These are phyloP conservation scores for Diospyros lotus DNA, from an alignment of 148 eudicot species.

Conservation along the genomic window DNA sequence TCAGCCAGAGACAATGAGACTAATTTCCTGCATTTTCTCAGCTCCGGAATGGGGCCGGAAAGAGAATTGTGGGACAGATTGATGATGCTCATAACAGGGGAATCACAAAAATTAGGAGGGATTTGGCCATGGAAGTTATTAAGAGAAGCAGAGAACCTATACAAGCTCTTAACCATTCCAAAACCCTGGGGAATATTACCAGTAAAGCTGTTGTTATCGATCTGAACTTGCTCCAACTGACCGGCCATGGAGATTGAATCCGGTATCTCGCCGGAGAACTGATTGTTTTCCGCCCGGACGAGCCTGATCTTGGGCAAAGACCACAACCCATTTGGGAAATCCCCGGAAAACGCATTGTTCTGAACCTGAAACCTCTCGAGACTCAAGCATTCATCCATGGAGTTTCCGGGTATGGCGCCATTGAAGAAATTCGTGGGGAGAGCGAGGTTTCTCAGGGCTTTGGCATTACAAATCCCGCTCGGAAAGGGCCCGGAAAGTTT, in stretches of 20 bases:
- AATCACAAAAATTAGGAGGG: constrained; percentile 84
- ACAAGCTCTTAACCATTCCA: constrained; percentile 63
- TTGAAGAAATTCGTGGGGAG: constrained; percentile 67
- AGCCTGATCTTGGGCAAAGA: constrained; percentile 73
- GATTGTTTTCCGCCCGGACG: constrained; percentile 80
- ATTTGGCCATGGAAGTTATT: constrained; percentile 62
- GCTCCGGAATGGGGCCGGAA: constrained; percentile 62
- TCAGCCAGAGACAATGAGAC: constrained; percentile 72
- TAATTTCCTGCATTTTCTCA: constrained; percentile 55
- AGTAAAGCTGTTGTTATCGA: constrained; percentile 80
- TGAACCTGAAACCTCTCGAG: constrained; percentile 79
- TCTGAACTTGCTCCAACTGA: constrained; percentile 86
- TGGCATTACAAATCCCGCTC: constrained; percentile 43
- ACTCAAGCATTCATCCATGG: constrained; percentile 45
- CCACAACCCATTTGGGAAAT: constrained; percentile 74
- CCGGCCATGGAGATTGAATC: constrained; percentile 55
- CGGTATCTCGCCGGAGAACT: constrained; percentile 68
- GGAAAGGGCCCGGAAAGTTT: constrained; percentile 72
- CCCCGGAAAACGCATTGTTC: constrained; percentile 66
- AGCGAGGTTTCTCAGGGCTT: constrained; percentile 39
- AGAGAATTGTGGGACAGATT: constrained; percentile 69
- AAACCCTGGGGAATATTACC: constrained; percentile 65
- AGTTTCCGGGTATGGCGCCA: constrained; percentile 46
- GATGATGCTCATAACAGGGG: constrained; percentile 83
- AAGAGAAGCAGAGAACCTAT: constrained; percentile 84